Percentiles rank a stretch among this genome's conserved stretches.
phyloP scores from a whole-genome alignment of 768 basidiomycete genomes.

The Lentinula lateritia region DNA sequence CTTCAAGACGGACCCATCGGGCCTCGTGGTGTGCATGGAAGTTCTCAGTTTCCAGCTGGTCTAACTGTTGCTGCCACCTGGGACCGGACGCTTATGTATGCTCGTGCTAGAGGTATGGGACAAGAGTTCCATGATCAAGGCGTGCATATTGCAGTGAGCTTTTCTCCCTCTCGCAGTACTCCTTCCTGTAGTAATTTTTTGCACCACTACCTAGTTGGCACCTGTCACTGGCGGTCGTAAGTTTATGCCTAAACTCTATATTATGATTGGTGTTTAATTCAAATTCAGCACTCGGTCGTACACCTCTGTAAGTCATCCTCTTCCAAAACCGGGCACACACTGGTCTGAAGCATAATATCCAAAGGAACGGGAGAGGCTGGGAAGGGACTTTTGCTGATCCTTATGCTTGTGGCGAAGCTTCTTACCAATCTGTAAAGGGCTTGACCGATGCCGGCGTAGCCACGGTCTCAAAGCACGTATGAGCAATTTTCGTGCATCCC shows the following conservation, averaged over 20 bases:
- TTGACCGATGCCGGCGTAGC: constrained; percentile 33
- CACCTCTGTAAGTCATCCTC: not conserved
- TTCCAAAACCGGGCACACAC: no score
- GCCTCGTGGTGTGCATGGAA: not conserved
- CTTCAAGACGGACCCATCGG: not conserved
- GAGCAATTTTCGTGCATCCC: not conserved
- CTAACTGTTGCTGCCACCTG: constrained; percentile 10
- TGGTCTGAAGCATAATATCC: not conserved
- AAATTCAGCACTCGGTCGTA: not conserved
- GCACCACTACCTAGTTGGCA: constrained; percentile 9
- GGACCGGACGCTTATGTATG: constrained; percentile 36
- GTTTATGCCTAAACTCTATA: not conserved
- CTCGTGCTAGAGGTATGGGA: constrained; percentile 38
- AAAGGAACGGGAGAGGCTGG: not conserved
- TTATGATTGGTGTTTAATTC: no score
- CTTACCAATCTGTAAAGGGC: constrained; percentile 32
- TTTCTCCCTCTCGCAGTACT: not conserved
- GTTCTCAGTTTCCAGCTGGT: constrained; percentile 1
- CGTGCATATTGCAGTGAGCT: constrained; percentile 26
- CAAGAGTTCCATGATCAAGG: constrained; percentile 42
- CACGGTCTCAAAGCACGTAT: constrained; percentile 30
- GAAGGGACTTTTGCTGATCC: constrained; percentile 33
- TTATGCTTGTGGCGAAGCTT: constrained; percentile 26
- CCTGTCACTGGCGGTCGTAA: constrained; percentile 21
- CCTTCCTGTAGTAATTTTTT: not conserved